Conservation (phyloP, 2,329 filamentous ascomycete species). For the Colletotrichum magnum region DNA sequence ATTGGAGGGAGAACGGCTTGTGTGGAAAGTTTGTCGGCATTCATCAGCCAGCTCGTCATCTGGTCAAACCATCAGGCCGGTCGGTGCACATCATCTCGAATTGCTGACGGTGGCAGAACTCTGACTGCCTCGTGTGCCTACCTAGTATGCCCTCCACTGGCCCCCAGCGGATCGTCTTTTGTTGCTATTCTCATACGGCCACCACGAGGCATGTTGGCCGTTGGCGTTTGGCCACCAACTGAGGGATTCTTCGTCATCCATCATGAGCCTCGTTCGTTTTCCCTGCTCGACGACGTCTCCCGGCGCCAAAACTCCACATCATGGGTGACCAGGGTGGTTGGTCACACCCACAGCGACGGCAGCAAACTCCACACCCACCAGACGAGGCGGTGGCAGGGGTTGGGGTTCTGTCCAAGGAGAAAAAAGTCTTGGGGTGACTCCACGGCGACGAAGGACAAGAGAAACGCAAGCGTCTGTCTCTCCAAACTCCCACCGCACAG, state of each 20-base stretch:
- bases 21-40: conserved; percentile 33
- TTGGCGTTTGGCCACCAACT: conserved; percentile 28
- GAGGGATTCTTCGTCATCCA: conserved; percentile 35
- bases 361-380: conserved; percentile 38
- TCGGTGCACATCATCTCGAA: conserved; percentile 14
- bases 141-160: conserved; percentile 10
- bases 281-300: conserved; percentile 27
- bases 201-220: conserved; percentile 15
- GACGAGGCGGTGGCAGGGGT: conserved; percentile 39
- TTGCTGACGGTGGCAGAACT: conserved; percentile 23
- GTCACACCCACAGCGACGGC: conserved; percentile 36
- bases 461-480: conserved; percentile 32
- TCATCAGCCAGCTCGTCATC: conserved; percentile 25
- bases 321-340: conserved; percentile 25
- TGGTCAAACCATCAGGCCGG: conserved; percentile 8
- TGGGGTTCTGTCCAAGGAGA: conserved; percentile 23
- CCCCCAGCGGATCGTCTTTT: background rate
- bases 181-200: conserved; percentile 10
- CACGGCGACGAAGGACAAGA: conserved; percentile 24
- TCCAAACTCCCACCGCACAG: conserved; percentile 14
- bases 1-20: conserved; percentile 35
- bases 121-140: background rate
- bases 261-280: conserved; percentile 37
- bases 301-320: conserved; percentile 34
- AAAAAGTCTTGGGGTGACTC: conserved; percentile 19